phyloP scores from a whole-genome alignment of 129 eudicot species.

The Helianthus tuberosus region DNA sequence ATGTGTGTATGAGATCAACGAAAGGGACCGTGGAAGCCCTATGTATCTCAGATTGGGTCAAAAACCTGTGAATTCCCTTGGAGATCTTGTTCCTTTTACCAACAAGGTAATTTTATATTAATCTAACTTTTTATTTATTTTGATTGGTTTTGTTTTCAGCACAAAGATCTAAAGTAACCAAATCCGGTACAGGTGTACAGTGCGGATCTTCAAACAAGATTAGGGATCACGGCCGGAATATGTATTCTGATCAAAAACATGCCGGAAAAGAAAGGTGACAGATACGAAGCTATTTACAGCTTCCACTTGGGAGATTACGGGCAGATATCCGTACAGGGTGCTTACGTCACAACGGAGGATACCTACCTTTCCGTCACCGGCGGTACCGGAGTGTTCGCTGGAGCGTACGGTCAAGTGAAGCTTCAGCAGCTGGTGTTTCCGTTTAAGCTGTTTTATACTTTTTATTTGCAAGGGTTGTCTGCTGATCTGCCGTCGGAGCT shows the following conservation, averaged over 20 bases:
- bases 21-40: slow-evolving; percentile 91
- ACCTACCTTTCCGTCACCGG: slow-evolving; percentile 82
- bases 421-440: slow-evolving; percentile 86
- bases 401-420: slow-evolving; percentile 86
- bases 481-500: slow-evolving; percentile 77
- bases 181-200: slow-evolving; percentile 54
- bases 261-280: slow-evolving; percentile 75
- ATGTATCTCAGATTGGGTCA: slow-evolving; percentile 82
- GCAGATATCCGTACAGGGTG: slow-evolving; percentile 81
- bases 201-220: slow-evolving; percentile 70
- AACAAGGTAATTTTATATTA: slow-evolving; percentile 54
- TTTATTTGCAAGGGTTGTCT: slow-evolving; percentile 82
- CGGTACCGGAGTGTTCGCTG: slow-evolving; percentile 87
- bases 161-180: slow-evolving; percentile 5
- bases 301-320: slow-evolving; percentile 92
- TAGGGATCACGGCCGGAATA: slow-evolving; percentile 89
- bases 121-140: too few species aligned
- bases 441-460: slow-evolving; percentile 86
- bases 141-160: too few species aligned
- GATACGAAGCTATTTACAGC: slow-evolving; percentile 84
- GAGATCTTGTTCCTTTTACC: slow-evolving; percentile 87
- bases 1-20: slow-evolving; percentile 81
- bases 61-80: slow-evolving; percentile 74
- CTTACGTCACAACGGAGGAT: slow-evolving; percentile 80
- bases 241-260: slow-evolving; percentile 76